Evolutionary conservation across 2,329 filamentous ascomycete genomes (phyloP).

Genomic region (Neofusicoccum sp.): DNA sequence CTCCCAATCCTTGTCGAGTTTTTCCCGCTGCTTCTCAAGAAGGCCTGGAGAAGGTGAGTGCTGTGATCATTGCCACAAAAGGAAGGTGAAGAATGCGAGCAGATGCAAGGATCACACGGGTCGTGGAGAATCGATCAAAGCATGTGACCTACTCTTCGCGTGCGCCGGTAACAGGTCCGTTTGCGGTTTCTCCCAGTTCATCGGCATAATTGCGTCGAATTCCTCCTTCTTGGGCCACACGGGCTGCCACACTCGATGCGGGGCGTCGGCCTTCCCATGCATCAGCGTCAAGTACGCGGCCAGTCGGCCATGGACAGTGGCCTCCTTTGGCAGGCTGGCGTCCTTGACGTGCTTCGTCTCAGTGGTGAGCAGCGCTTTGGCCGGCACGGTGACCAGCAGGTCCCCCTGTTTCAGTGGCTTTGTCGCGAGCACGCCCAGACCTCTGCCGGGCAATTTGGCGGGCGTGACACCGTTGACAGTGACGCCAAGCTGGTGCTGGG

Average conservation of each 20-base stretch:
- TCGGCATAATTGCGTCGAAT: conserved; percentile 60
- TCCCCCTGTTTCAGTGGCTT: conserved; percentile 65
- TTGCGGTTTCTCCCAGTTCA: conserved; percentile 54
- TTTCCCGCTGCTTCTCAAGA: conserved; percentile 58
- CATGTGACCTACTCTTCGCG: conserved; percentile 30
- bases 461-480: conserved; percentile 68
- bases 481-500: conserved; percentile 61
- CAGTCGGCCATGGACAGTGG: conserved; percentile 70
- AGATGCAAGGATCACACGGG: conserved; percentile 4
- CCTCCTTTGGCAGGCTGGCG: conserved; percentile 53
- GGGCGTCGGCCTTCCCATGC: conserved; percentile 44
- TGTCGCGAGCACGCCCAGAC: conserved; percentile 76
- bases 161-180: conserved; percentile 44
- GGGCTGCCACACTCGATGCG: conserved; percentile 61
- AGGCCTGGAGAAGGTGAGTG: conserved; percentile 36
- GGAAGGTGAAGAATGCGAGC: conserved; percentile 14
- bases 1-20: conserved; percentile 56
- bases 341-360: conserved; percentile 56
- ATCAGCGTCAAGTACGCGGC: conserved; percentile 66
- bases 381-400: conserved; percentile 66
- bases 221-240: conserved; percentile 67
- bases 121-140: conserved; percentile 3
- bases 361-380: conserved; percentile 65
- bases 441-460: conserved; percentile 68
- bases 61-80: conserved; percentile 4